Percentiles rank a stretch among this genome's conserved stretches.
These are phyloP conservation scores for Nicotiana paniculata DNA, from an alignment of 257 asterid species.

Conservation along the genomic window DNA sequence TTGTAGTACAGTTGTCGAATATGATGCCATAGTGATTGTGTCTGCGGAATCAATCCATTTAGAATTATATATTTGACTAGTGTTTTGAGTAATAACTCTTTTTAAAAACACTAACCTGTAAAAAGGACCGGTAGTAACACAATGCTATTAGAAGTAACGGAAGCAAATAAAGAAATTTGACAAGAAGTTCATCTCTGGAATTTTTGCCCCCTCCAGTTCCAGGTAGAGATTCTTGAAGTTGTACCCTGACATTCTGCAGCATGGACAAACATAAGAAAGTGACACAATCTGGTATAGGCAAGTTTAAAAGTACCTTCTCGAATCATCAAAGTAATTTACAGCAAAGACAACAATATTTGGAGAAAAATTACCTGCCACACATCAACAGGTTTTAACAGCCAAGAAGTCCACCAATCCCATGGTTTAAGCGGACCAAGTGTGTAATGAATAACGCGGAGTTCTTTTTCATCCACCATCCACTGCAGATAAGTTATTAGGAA, in stretches of 20 bases:
- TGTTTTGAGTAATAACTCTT: conserved; percentile 8
- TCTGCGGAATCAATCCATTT: conserved; percentile 35
- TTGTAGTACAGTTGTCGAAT: conserved; percentile 68
- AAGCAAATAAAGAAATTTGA: conserved; percentile 63
- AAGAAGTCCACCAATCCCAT: conserved; percentile 99
- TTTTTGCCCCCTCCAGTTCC: conserved; percentile 88
- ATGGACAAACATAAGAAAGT: conserved; percentile 10
- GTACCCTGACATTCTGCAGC: conserved; percentile 64
- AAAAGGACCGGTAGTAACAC: conserved; percentile 63
- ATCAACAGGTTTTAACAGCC: conserved; percentile 98
- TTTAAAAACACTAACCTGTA: conserved; percentile 46
- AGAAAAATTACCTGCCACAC: conserved; percentile 84
- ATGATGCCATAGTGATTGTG: conserved; percentile 64
- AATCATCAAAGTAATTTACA: too few species aligned
- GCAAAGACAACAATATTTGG: not conserved
- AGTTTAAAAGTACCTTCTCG: not conserved
- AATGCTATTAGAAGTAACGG: conserved; percentile 53
- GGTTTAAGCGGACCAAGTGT: conserved; percentile 99
- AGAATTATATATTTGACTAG: conserved; percentile 1
- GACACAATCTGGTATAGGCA: not conserved
- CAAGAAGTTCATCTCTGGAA: conserved; percentile 59
- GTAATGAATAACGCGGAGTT: conserved; percentile 94
- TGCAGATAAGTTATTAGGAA: conserved; percentile 27
- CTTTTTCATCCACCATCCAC: conserved; percentile 98
- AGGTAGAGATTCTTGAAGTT: conserved; percentile 81